Conservation (phyloP, 2,329 filamentous ascomycete genomes). For the Neofusicoccum sp. region DNA sequence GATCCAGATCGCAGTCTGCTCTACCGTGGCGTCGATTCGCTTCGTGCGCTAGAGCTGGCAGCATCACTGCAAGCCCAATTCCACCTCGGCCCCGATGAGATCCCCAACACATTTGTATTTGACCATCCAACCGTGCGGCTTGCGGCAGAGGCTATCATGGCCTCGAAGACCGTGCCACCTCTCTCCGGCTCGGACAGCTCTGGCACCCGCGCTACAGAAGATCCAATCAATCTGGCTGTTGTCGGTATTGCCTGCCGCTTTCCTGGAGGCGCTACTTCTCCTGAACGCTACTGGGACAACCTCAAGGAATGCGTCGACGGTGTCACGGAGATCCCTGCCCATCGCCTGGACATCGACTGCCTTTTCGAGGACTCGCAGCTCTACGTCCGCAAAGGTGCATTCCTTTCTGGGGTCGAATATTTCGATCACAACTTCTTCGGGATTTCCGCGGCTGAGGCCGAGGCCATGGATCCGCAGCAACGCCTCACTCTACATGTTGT, state of each 20-base stretch:
- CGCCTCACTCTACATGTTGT: constrained; percentile 22
- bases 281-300: constrained; percentile 12
- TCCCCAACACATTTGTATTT: neutral
- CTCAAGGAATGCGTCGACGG: neutral
- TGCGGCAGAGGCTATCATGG: neutral
- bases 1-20: neutral
- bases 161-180: neutral
- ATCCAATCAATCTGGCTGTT: constrained; percentile 34
- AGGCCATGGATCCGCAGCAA: constrained; percentile 21
- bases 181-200: neutral
- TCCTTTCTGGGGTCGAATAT: constrained; percentile 21
- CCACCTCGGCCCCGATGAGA: neutral
- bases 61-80: neutral
- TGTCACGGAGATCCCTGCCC: neutral
- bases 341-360: constrained; percentile 30
- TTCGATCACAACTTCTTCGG: constrained; percentile 25
- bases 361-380: constrained; percentile 25
- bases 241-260: constrained; percentile 37
- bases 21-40: neutral
- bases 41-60: neutral
- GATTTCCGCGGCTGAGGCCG: constrained; percentile 19
- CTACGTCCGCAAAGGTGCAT: neutral
- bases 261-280: constrained; percentile 26
- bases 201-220: neutral
- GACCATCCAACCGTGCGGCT: neutral